Evolutionary conservation across 2,329 filamentous ascomycete species (phyloP), one percentile per base, ranked within the genome.

Genomic region (Aureobasidium sp.): DNA sequence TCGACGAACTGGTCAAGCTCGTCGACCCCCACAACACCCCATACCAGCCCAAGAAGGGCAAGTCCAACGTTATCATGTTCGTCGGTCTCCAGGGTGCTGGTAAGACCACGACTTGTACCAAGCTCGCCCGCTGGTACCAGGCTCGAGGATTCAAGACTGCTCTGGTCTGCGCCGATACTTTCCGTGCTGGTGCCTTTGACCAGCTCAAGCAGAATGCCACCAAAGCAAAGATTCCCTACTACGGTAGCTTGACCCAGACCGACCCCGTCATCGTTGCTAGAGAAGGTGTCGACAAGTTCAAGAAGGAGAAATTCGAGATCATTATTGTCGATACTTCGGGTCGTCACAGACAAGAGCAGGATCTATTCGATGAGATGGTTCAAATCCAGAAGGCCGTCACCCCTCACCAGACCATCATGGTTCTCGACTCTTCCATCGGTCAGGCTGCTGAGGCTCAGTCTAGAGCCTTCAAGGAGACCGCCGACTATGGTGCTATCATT

Each of bases 221-320:
- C 39, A 99, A 97, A 76, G 94, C 94, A 55, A 97, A 97, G 79
- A 97, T 99, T 58, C 94, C 94, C 10, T 99, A 99, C 82, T 99
- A 95, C 74, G 94, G 94, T 69, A 96, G 90, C 62, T 81, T 99
- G 66, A 99, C 93, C 3, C 91, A 99, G 78, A 97, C 92, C 8
- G 94, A 99, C 71, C 94, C 94, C 0, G 91, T 93, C 0, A 87
- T 91, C 6, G 94, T 99, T 21, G 93, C 94, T 0, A 84, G 86
- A n/a, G 92, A 97, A 68, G 94, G 94, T 77, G 94, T 99, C 36
- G 91, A 96, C 50, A 95, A 97, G 77, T 99, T 99, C 81, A 97
- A 96, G 79, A 97, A 97, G 80, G 94, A 99, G 78, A 85, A 87
- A 52, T 99, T 99, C 72, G 94, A 99, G 76, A 87, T 99, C 67